phyloP scores from a whole-genome alignment of 2,329 filamentous ascomycete species.

The Orbilia javanica region DNA sequence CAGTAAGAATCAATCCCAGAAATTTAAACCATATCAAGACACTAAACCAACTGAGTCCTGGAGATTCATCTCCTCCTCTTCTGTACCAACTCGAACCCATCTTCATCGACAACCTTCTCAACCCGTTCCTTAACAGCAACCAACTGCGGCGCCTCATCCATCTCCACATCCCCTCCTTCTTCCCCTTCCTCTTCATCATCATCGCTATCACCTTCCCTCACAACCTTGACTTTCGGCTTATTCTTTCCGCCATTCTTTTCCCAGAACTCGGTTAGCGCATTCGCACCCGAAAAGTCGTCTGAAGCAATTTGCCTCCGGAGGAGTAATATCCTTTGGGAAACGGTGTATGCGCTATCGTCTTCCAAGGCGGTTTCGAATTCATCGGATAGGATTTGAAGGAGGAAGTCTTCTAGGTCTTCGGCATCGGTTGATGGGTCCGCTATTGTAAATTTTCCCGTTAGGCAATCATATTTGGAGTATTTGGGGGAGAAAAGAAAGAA shows the following conservation, averaged over 20 bases:
- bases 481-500: not conserved
- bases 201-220: slow-evolving; percentile 70
- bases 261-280: slow-evolving; percentile 75
- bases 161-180: slow-evolving; percentile 72
- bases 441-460: slow-evolving; percentile 62
- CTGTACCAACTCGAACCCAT: slow-evolving; percentile 73
- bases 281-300: slow-evolving; percentile 69
- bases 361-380: slow-evolving; percentile 95
- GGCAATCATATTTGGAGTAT: too few species aligned
- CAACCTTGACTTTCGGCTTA: slow-evolving; percentile 67
- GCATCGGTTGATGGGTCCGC: slow-evolving; percentile 75
- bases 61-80: slow-evolving; percentile 50
- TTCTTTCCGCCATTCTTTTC: slow-evolving; percentile 70
- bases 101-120: slow-evolving; percentile 80
- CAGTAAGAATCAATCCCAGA: not conserved
- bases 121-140: slow-evolving; percentile 73
- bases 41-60: not conserved
- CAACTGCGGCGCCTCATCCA: slow-evolving; percentile 77
- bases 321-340: slow-evolving; percentile 79
- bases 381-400: slow-evolving; percentile 92
- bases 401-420: slow-evolving; percentile 83
- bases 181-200: slow-evolving; percentile 67
- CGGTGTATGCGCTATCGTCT: slow-evolving; percentile 82
- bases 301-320: slow-evolving; percentile 73
- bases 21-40: too few species aligned